These are phyloP conservation scores for Elongisporangium undulatum DNA, from an alignment of 352 stramenopile species.

Conservation along the genomic window DNA sequence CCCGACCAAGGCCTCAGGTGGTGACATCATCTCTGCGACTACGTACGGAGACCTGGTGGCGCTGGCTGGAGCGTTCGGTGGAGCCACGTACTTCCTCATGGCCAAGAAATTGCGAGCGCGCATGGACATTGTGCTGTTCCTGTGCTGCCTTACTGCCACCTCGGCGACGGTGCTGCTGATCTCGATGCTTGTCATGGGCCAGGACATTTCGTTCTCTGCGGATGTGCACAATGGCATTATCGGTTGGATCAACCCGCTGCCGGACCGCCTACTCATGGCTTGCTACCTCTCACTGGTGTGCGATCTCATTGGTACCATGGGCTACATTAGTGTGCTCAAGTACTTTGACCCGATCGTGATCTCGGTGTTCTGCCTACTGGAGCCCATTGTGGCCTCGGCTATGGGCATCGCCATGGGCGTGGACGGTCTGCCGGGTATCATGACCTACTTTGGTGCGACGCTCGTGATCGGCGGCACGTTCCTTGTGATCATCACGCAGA, in stretches of 20 bases:
- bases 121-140: slow-evolving; percentile 72
- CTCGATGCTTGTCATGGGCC: slow-evolving; percentile 53
- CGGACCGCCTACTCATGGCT: slow-evolving; percentile 60
- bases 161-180: slow-evolving; percentile 49
- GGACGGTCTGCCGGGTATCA: slow-evolving; percentile 57
- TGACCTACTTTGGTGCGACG: slow-evolving; percentile 66
- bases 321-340: slow-evolving; percentile 91
- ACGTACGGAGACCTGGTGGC: slow-evolving; percentile 64
- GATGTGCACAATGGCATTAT: slow-evolving; percentile 71
- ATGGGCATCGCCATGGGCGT: slow-evolving; percentile 76
- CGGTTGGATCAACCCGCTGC: slow-evolving; percentile 66
- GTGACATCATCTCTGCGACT: slow-evolving; percentile 40
- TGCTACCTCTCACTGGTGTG: slow-evolving; percentile 85
- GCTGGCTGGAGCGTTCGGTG: slow-evolving; percentile 58
- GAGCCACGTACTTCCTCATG: slow-evolving; percentile 71
- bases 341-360: slow-evolving; percentile 92
- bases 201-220: slow-evolving; percentile 55
- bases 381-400: slow-evolving; percentile 80
- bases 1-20: slow-evolving; percentile 12
- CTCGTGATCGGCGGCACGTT: slow-evolving; percentile 78
- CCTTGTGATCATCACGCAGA: slow-evolving; percentile 74
- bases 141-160: slow-evolving; percentile 50
- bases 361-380: slow-evolving; percentile 82
- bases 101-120: slow-evolving; percentile 71
- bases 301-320: slow-evolving; percentile 85